A percentile compares a stretch with the other conserved stretches of the same genome.
phyloP scores from a whole-genome alignment of 2,329 filamentous ascomycete species.

The Lojkania enalia region DNA sequence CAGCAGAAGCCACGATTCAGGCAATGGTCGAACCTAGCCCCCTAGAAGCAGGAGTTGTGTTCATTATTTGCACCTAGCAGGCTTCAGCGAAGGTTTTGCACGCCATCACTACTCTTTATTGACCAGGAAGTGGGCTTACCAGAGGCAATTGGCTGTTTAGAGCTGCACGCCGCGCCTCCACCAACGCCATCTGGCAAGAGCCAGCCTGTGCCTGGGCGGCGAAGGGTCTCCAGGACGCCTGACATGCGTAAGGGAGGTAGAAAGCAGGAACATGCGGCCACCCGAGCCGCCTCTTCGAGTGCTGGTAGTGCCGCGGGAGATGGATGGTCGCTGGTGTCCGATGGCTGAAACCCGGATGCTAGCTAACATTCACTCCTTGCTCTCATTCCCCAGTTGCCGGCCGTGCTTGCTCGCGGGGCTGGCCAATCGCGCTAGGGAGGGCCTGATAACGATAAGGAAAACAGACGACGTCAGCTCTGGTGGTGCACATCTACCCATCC shows the following conservation, averaged over 20 bases:
- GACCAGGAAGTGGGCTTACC: neutral
- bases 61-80: no score
- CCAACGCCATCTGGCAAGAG: conserved; percentile 13
- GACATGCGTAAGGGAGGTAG: conserved; percentile 3
- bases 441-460: conserved; percentile 20
- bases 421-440: conserved; percentile 2
- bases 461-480: conserved; percentile 8
- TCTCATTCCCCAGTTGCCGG: neutral
- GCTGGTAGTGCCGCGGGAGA: neutral
- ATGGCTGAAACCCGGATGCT: conserved; percentile 11
- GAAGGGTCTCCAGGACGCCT: conserved; percentile 12
- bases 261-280: conserved; percentile 14
- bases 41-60: no score
- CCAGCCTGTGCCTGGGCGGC: neutral
- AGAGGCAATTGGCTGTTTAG: neutral
- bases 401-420: neutral
- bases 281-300: conserved; percentile 10
- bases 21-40: no score
- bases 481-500: conserved; percentile 9
- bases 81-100: no score
- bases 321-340: neutral
- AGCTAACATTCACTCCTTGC: conserved; percentile 4
- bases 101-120: no score
- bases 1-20: no score
- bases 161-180: conserved; percentile 11